Evolutionary conservation across 495 filamentous ascomycete species (phyloP).

Genomic region (Xylaria longipes): DNA sequence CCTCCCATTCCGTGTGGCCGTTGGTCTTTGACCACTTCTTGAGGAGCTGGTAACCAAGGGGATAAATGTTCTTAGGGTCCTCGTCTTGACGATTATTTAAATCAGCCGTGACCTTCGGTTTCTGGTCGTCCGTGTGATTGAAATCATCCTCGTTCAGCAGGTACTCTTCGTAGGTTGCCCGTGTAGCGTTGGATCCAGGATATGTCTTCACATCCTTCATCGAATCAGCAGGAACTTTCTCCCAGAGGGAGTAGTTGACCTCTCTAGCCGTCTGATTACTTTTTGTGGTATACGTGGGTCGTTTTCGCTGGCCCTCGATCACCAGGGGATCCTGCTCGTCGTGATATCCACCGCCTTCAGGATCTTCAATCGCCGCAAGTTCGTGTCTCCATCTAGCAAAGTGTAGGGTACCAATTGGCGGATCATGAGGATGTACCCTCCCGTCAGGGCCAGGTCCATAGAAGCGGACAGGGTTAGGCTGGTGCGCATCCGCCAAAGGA

Average conservation of each 20-base stretch:
- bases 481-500: background rate
- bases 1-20: slow-evolving; percentile 14
- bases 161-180: slow-evolving; percentile 14
- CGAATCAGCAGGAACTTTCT: slow-evolving; percentile 1
- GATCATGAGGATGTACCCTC: background rate
- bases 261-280: background rate
- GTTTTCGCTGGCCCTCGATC: background rate
- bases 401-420: slow-evolving; percentile 20
- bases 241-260: slow-evolving; percentile 21
- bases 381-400: slow-evolving; percentile 17
- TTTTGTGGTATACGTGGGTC: slow-evolving; percentile 11
- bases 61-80: background rate
- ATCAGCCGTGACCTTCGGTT: background rate
- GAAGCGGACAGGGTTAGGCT: slow-evolving; percentile 8
- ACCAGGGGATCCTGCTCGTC: background rate
- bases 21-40: slow-evolving; percentile 10
- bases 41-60: slow-evolving; percentile 9
- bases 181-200: background rate
- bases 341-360: background rate
- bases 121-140: background rate
- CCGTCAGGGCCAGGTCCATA: slow-evolving; percentile 23
- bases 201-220: background rate
- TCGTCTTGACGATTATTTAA: slow-evolving; percentile 14
- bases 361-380: background rate
- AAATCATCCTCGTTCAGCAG: slow-evolving; percentile 20